Percentiles rank a stretch among this genome's conserved stretches.
Conservation (phyloP, 2,329 filamentous ascomycete genomes). For the Orbilia oligospora region DNA sequence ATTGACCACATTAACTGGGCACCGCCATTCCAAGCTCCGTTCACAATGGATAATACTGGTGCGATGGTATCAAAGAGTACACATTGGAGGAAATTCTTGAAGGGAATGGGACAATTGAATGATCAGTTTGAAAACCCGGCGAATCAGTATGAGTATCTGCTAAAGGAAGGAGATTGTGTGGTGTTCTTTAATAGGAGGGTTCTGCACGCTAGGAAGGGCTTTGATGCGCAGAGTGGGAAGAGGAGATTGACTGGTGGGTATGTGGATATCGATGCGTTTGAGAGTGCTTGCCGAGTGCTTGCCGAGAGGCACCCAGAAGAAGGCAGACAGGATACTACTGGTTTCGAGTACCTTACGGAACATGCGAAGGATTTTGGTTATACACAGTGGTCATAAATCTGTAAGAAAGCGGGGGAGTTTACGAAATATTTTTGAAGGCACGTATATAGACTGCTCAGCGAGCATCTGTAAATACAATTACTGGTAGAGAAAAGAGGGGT, state of each 20-base stretch:
- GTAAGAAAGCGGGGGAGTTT: not conserved
- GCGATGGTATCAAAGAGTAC: slow-evolving; percentile 34
- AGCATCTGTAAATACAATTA: slow-evolving; percentile 5
- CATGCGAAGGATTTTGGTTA: slow-evolving; percentile 31
- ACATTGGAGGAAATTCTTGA: slow-evolving; percentile 68
- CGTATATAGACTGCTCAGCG: slow-evolving; percentile 6
- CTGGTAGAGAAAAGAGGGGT: slow-evolving; percentile 17
- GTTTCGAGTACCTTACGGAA: slow-evolving; percentile 38
- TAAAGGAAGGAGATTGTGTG: slow-evolving; percentile 87
- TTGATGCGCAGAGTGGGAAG: slow-evolving; percentile 77
- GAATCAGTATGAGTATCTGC: slow-evolving; percentile 78
- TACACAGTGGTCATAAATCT: slow-evolving; percentile 39
- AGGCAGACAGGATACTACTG: slow-evolving; percentile 10
- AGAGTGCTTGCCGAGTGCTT: slow-evolving; percentile 69
- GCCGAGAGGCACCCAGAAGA: slow-evolving; percentile 65
- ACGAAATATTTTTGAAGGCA: not conserved
- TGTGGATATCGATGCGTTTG: slow-evolving; percentile 77
- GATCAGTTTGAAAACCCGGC: slow-evolving; percentile 71
- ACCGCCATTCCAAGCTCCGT: slow-evolving; percentile 81
- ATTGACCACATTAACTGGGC: slow-evolving; percentile 75
- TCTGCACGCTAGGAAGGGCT: slow-evolving; percentile 84
- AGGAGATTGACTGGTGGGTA: slow-evolving; percentile 91
- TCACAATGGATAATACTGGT: slow-evolving; percentile 65
- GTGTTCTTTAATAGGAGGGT: slow-evolving; percentile 91
- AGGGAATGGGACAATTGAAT: slow-evolving; percentile 43